phyloP scores from a whole-genome alignment of 768 basidiomycete species.

The Lactifluus echinatus region DNA sequence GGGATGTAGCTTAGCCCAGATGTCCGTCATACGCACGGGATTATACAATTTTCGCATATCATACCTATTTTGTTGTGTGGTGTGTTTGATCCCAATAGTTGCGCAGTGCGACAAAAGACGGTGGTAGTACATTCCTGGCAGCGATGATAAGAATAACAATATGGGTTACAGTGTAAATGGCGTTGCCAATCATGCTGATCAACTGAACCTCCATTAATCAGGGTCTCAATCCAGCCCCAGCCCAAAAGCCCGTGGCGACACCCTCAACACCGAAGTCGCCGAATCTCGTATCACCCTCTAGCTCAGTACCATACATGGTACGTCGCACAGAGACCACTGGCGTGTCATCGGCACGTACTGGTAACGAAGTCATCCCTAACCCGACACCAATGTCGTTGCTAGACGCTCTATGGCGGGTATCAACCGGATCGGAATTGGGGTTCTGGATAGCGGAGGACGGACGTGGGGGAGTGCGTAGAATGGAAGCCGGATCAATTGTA shows the following conservation, averaged over 20 bases:
- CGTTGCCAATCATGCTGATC: not conserved
- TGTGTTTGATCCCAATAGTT: not conserved
- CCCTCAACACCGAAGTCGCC: constrained; percentile 79
- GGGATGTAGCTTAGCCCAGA: not conserved
- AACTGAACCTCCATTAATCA: constrained; percentile 21
- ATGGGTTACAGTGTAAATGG: not conserved
- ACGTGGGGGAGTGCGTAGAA: constrained; percentile 18
- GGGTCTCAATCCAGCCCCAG: constrained; percentile 45
- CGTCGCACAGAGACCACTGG: constrained; percentile 44
- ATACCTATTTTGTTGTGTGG: not conserved
- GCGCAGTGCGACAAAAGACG: not conserved
- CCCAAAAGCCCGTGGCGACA: constrained; percentile 66
- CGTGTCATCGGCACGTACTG: constrained; percentile 34
- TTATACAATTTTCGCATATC: not conserved
- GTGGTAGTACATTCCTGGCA: constrained; percentile 11
- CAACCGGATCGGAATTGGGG: constrained; percentile 6
- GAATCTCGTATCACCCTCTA: constrained; percentile 75
- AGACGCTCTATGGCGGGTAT: constrained; percentile 10
- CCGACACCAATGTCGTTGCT: constrained; percentile 41
- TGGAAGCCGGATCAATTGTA: constrained; percentile 13
- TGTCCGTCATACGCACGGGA: not conserved
- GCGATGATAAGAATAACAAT: constrained; percentile 16
- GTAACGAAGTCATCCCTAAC: constrained; percentile 35
- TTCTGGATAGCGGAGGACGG: constrained; percentile 1
- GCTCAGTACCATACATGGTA: constrained; percentile 80